Conservation (phyloP, 2,329 filamentous ascomycete genomes). For the Arachnomyces sp. region DNA sequence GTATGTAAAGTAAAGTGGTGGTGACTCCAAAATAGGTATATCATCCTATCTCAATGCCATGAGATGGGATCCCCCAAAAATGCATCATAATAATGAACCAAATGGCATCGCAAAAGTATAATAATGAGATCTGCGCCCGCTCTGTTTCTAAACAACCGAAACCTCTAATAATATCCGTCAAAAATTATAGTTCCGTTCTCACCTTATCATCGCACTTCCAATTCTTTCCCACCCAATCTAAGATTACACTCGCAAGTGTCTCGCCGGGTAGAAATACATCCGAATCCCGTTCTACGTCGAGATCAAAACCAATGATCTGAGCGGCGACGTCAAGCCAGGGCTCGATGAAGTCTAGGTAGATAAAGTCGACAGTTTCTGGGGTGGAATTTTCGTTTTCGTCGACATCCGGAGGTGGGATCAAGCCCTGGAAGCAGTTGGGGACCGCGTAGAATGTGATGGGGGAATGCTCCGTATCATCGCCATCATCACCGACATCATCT, state of each 20-base stretch:
- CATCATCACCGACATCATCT: conserved; percentile 75
- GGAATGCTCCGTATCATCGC: conserved; percentile 82
- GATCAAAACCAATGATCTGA: conserved; percentile 49
- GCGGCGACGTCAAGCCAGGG: conserved; percentile 72
- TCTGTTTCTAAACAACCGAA: no score
- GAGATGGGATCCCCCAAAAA: no score
- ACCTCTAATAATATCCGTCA: no score
- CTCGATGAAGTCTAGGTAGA: conserved; percentile 88
- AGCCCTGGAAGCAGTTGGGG: conserved; percentile 77
- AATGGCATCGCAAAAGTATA: no score
- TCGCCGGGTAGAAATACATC: conserved; percentile 45
- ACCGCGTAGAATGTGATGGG: conserved; percentile 66
- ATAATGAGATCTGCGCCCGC: no score
- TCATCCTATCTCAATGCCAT: no score
- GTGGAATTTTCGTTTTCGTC: conserved; percentile 22
- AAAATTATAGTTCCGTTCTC: no score
- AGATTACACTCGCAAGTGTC: conserved; percentile 51
- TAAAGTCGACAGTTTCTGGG: conserved; percentile 71
- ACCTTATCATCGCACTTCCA: conserved; percentile 37
- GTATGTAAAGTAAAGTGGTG: neutral
- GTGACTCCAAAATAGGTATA: neutral
- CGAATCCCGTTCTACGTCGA: conserved; percentile 43
- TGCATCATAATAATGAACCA: no score
- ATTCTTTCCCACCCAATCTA: conserved; percentile 51
- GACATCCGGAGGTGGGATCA: conserved; percentile 41